Evolutionary conservation across 345 rosid genomes (phyloP), one percentile per base, ranked within the genome.

Genomic region (Lepidium africanum): DNA sequence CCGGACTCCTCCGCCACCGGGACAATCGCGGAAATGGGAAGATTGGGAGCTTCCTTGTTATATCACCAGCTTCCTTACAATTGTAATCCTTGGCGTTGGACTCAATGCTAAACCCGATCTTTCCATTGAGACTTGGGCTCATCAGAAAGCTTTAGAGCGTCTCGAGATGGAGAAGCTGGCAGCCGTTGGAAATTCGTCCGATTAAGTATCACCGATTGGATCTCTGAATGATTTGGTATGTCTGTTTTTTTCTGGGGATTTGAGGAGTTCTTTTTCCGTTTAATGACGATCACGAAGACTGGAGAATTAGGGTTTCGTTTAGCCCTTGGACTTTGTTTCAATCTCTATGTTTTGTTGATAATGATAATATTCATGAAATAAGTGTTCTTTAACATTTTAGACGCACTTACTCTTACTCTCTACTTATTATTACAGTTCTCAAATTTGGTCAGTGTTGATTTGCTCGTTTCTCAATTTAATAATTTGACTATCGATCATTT

Each of bases 21-120:
- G 96, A 25, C 91, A 91, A 69, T 70, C 93, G 3, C 91, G 99
- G 14, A 85, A 89, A 49, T 94, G 97, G 97, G 98, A 93, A 71
- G 98, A 93, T 65, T 93, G 98, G 98, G 97, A 93, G 88, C 89
- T 93, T 2, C 99, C 99, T 17, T 91, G 97, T 86, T 94, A 94
- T 82, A 57, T 94, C 82, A 89, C 97, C 8, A 91, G 99, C 86
- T 94, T 91, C 83, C 87, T 94, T 71, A 80, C 99, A 39, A 78
- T 94, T 68, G 97, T 94, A 59, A 94, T 89, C 72, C 93, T 94
- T 10, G 99, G 99, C 5, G 99, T 94, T 4, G 97, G 99, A 2
- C 94, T 93, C 71, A 93, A 90, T 52, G 97, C 97, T 46, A 93
- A 93, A 79, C 98, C 98, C 58, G 98, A 94, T 87, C 96, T 94